Conservation (phyloP, 495 filamentous ascomycete genomes). For the Tuber microsphaerosporum region DNA sequence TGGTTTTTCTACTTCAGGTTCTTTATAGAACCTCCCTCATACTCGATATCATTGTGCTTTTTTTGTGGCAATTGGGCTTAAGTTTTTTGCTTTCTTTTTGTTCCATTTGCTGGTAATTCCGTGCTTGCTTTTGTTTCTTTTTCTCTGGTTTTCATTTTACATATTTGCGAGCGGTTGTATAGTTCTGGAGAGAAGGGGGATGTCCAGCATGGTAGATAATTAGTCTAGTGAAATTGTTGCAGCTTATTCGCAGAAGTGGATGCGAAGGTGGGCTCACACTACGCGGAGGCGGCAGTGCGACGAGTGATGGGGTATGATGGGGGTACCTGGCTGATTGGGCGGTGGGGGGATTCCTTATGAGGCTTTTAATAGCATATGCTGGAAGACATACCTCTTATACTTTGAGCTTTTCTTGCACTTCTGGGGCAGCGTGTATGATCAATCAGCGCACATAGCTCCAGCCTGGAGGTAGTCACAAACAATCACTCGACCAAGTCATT, state of each 20-base stretch:
- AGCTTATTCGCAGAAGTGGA: not conserved
- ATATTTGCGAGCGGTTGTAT: not conserved
- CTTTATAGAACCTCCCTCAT: constrained; percentile 4
- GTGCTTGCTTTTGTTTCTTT: not conserved
- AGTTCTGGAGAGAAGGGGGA: not conserved
- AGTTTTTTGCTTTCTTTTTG: not conserved
- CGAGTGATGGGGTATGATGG: not conserved
- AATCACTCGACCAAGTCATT: not conserved
- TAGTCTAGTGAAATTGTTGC: not conserved
- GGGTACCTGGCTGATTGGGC: not conserved
- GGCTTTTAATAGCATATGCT: not conserved
- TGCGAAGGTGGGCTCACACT: not conserved
- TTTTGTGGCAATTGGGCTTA: not conserved
- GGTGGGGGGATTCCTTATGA: not conserved
- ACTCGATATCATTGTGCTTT: not conserved
- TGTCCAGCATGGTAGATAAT: not conserved
- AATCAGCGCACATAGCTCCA: not conserved
- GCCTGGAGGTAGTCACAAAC: not conserved
- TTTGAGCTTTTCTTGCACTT: not conserved
- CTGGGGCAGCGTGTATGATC: not conserved
- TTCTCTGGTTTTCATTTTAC: not conserved
- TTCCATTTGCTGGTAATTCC: not conserved
- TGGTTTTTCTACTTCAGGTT: not conserved
- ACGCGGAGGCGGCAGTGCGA: not conserved
- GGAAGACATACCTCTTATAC: not conserved